Conservation (phyloP, 768 basidiomycete genomes). For the Mycena haematopus region DNA sequence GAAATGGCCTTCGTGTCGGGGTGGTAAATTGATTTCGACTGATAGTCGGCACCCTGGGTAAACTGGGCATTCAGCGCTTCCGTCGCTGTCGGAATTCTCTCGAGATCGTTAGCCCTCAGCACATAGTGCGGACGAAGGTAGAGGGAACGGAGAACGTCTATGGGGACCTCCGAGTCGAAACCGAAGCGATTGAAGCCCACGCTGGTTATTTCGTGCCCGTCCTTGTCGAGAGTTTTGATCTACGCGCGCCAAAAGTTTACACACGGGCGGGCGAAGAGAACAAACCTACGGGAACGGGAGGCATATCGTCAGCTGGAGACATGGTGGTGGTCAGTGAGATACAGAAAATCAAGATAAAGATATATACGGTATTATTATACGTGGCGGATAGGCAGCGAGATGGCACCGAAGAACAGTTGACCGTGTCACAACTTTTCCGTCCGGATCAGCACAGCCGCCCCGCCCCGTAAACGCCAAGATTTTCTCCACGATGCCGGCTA, state of each 20-base stretch:
- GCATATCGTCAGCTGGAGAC: constrained; percentile 26
- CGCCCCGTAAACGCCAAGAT: neutral
- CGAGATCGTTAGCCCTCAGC: constrained; percentile 46
- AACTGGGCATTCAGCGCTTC: constrained; percentile 61
- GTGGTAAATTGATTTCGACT: constrained; percentile 88
- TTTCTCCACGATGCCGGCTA: constrained; percentile 64
- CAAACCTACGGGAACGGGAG: constrained; percentile 23
- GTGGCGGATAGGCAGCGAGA: constrained; percentile 7
- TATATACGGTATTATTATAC: too few relatives aligned
- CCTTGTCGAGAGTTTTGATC: constrained; percentile 74
- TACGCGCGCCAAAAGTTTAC: constrained; percentile 38
- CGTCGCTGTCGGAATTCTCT: constrained; percentile 31
- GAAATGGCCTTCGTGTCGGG: constrained; percentile 83
- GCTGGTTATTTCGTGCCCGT: constrained; percentile 73
- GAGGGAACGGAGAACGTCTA: constrained; percentile 84
- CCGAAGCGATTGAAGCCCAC: constrained; percentile 90
- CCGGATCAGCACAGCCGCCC: neutral
- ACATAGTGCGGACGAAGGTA: constrained; percentile 87
- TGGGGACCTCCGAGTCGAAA: constrained; percentile 84
- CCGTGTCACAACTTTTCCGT: neutral
- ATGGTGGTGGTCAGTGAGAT: constrained; percentile 16
- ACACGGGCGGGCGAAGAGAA: constrained; percentile 22
- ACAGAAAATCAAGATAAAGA: constrained; percentile 8
- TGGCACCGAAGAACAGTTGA: neutral
- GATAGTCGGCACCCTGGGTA: constrained; percentile 61